phyloP scores from a whole-genome alignment of 257 asterid species.

The Phtheirospermum japonicum region DNA sequence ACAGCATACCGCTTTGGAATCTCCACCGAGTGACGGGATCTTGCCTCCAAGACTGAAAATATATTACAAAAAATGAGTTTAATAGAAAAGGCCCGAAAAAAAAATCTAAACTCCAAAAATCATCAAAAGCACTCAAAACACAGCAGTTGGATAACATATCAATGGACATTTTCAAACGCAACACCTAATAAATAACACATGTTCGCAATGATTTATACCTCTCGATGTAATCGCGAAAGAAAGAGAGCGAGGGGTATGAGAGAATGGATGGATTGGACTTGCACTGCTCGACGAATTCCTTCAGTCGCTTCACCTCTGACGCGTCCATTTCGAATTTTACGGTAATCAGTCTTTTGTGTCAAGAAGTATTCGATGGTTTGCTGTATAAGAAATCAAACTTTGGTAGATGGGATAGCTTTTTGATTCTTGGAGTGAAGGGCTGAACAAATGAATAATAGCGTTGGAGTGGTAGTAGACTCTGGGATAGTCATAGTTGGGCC shows the following conservation, averaged over 20 bases:
- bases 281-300: conserved; percentile 64
- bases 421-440: neutral
- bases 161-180: neutral
- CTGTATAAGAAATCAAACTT: neutral
- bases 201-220: conserved; percentile 37
- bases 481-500: neutral
- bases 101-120: neutral
- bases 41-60: conserved; percentile 78
- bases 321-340: conserved; percentile 51
- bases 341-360: neutral
- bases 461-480: neutral
- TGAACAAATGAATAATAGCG: neutral
- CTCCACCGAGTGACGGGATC: conserved; percentile 56
- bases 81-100: conserved; percentile 6
- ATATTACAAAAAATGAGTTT: neutral
- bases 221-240: conserved; percentile 74
- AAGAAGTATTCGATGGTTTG: neutral
- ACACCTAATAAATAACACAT: conserved; percentile 1
- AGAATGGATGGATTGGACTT: conserved; percentile 63
- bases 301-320: conserved; percentile 49
- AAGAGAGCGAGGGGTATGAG: conserved; percentile 70
- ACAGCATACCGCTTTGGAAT: conserved; percentile 46
- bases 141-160: neutral
- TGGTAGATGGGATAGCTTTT: neutral
- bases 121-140: neutral